Evolutionary conservation across 208 protist species (phyloP), one percentile per base, ranked within the genome.

Genomic region (Blechomonas ayalai): DNA sequence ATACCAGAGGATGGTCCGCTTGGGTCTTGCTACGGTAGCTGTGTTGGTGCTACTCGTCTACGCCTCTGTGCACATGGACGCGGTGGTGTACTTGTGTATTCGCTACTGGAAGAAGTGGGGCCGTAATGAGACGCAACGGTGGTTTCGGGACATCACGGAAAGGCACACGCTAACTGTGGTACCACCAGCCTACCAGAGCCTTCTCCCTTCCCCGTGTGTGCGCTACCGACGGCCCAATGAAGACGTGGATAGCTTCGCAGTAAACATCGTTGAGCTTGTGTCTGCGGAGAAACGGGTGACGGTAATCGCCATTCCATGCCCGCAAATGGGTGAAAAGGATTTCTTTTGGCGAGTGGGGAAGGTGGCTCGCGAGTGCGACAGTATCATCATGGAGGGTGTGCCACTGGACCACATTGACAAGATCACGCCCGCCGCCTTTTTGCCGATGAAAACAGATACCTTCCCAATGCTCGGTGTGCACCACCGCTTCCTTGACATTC

Each of bases 401-500:
- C 61, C 52, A 9, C 77, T 90, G 41, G 78, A 82, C 9, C 38
- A 61, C n/a, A 64, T 87, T 15, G 80, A 89, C 42, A 76, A 70
- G 20, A 68, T 91, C 25, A 25, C 54, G 9, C 86, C 86, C 0
- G 77, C 74, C 3, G 40, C 53, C 3, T 65, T 94, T 22, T 62
- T 94, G 33, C 86, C 82, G 2, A 56, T 89, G 32, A 74, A 80
- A 39, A 63, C 67, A n/a, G 54, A 88, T 59, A 90, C 82, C 1
- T 94, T 94, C 34, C 71, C 79, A 22, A 68, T 71, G 0, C 45
- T 94, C 7, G 79, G 73, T 1, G 47, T 89, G 41, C 81, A 90
- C 32, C 81, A 91, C 52, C 68, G 80, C 42, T 90, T 82, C 50
- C 61, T 89, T 26, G 76, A 88, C 42, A 75, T 94, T 28, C 18